Evolutionary conservation across 805 yeast species (phyloP).

Genomic region (Brettanomyces sp.): DNA sequence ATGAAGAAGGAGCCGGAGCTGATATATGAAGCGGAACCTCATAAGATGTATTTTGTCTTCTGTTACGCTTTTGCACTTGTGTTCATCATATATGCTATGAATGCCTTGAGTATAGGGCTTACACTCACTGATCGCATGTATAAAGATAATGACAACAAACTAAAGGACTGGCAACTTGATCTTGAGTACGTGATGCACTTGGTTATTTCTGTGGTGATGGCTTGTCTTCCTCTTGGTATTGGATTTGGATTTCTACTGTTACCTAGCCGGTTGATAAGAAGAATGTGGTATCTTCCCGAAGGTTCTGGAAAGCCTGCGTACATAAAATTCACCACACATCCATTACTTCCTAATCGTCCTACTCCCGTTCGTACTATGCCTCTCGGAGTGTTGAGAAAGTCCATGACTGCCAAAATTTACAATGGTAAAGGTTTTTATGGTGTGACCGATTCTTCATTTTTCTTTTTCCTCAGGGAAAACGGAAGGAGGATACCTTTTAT

Average conservation of each 20-base stretch:
- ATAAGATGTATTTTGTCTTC: conserved; percentile 61
- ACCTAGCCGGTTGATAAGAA: conserved; percentile 64
- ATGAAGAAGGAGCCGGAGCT: conserved; percentile 56
- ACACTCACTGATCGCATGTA: conserved; percentile 19
- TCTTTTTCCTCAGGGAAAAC: conserved; percentile 60
- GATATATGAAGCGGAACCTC: conserved; percentile 78
- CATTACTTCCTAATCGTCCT: conserved; percentile 64
- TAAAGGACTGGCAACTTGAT: conserved; percentile 15
- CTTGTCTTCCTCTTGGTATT: conserved; percentile 32
- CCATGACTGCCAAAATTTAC: conserved; percentile 60
- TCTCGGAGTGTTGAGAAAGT: conserved; percentile 42
- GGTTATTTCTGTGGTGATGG: conserved; percentile 28
- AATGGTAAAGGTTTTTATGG: conserved; percentile 87
- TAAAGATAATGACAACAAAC: conserved; percentile 22
- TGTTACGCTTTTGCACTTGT: conserved; percentile 63
- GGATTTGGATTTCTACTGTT: conserved; percentile 35
- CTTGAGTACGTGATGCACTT: conserved; percentile 18
- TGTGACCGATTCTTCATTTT: conserved; percentile 66
- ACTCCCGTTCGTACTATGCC: conserved; percentile 70
- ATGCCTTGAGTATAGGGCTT: conserved; percentile 24
- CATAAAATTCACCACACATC: conserved; percentile 63
- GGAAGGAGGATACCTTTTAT: conserved; percentile 55
- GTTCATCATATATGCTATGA: conserved; percentile 59
- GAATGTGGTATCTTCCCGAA: conserved; percentile 71
- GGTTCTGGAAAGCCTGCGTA: conserved; percentile 34